These are phyloP conservation scores for Trichoderma afroharzianum DNA, from an alignment of 2,329 filamentous ascomycete genomes.

Conservation along the genomic window DNA sequence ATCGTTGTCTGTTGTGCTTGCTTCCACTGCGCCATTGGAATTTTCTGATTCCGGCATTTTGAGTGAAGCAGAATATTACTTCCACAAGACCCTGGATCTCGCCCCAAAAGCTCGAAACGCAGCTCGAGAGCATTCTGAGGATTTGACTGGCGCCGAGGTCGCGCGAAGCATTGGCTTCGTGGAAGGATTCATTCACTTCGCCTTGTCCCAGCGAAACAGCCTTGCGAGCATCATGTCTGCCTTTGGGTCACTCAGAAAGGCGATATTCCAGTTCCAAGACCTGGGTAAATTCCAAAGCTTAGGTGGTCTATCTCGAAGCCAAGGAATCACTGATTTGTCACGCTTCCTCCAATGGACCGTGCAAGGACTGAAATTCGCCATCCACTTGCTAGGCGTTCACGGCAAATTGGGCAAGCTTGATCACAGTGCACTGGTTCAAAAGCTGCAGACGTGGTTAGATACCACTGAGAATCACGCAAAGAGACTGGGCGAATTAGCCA, in stretches of 20 bases:
- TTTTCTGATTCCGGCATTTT: slow-evolving; percentile 25
- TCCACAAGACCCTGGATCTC: slow-evolving; percentile 75
- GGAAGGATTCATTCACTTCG: slow-evolving; percentile 75
- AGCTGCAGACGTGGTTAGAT: slow-evolving; percentile 49
- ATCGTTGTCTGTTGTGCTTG: slow-evolving; percentile 66
- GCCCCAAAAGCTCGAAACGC: slow-evolving; percentile 65
- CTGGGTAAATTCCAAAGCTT: slow-evolving; percentile 31
- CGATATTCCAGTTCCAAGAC: slow-evolving; percentile 35
- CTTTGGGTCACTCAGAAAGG: slow-evolving; percentile 37
- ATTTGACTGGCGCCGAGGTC: slow-evolving; percentile 78
- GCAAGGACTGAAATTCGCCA: slow-evolving; percentile 61
- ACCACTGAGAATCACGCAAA: slow-evolving; percentile 43
- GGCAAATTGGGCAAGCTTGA: slow-evolving; percentile 57
- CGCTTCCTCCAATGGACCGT: slow-evolving; percentile 56
- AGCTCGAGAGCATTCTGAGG: slow-evolving; percentile 72
- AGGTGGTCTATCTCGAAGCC: slow-evolving; percentile 23
- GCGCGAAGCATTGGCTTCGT: slow-evolving; percentile 75
- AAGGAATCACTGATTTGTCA: slow-evolving; percentile 24
- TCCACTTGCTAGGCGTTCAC: slow-evolving; percentile 63
- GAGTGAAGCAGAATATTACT: slow-evolving; percentile 61
- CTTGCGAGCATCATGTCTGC: slow-evolving; percentile 41
- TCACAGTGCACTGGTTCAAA: slow-evolving; percentile 41
- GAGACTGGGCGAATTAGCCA: slow-evolving; percentile 40
- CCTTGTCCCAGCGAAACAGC: slow-evolving; percentile 56
- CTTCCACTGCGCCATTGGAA: slow-evolving; percentile 46